phyloP scores from a whole-genome alignment of 1,284 basidiomycete species.

The Ceratobasidium sp. region DNA sequence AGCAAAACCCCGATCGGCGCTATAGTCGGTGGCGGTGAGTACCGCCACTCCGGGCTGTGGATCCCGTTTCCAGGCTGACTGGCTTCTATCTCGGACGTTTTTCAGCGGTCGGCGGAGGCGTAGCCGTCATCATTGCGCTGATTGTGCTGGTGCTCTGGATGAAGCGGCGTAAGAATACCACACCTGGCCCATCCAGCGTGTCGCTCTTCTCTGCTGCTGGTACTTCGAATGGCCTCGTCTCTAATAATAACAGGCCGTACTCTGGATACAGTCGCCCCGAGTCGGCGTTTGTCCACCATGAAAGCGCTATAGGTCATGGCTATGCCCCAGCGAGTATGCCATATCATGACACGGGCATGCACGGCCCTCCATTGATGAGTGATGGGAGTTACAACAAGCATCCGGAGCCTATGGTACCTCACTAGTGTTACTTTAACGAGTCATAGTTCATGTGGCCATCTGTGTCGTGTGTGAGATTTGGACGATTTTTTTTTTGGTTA shows the following conservation, averaged over 20 bases:
- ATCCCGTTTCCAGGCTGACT: too few relatives aligned
- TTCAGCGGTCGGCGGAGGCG: slow-evolving; percentile 15
- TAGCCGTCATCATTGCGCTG: slow-evolving; percentile 1
- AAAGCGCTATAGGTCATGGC: not conserved
- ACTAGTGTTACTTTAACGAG: not conserved
- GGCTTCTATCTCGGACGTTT: too few relatives aligned
- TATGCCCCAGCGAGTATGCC: slow-evolving; percentile 22
- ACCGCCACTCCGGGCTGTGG: not conserved
- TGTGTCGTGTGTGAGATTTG: not conserved
- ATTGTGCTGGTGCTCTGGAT: slow-evolving; percentile 17
- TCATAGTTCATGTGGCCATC: not conserved
- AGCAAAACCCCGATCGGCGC: slow-evolving; percentile 31
- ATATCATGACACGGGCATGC: slow-evolving; percentile 14
- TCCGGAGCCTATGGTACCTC: slow-evolving; percentile 33
- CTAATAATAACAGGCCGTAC: not conserved
- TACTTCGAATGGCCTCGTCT: not conserved
- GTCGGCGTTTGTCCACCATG: not conserved
- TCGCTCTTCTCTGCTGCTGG: slow-evolving; percentile 28
- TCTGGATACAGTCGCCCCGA: slow-evolving; percentile 13
- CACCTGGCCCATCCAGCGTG: slow-evolving; percentile 16
- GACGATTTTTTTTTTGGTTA: not conserved
- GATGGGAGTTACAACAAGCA: slow-evolving; percentile 23
- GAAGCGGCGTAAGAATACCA: not conserved
- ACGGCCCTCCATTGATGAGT: slow-evolving; percentile 1
- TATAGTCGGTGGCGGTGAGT: slow-evolving; percentile 39